Percentiles rank a stretch among this genome's conserved stretches.
phyloP scores from a whole-genome alignment of 495 filamentous ascomycete genomes.

The Trichoderma gamsii region DNA sequence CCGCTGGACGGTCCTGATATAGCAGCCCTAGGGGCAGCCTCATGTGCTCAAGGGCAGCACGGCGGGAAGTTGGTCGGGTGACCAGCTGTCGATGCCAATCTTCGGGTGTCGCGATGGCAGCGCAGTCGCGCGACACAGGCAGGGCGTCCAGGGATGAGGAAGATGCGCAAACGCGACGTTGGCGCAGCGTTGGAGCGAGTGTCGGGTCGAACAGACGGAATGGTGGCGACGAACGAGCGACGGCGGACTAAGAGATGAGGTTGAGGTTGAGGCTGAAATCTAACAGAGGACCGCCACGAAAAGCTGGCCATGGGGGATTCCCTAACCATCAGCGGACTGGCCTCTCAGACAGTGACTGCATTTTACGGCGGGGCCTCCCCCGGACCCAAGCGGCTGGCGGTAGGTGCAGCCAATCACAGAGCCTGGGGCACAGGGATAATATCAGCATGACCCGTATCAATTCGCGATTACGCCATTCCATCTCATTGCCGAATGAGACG shows the following conservation, averaged over 20 bases:
- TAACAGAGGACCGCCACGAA: background rate
- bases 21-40: background rate
- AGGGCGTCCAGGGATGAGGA: background rate
- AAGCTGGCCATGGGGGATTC: background rate
- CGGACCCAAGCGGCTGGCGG: conserved; percentile 1
- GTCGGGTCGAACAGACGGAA: background rate
- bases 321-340: background rate
- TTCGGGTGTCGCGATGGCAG: background rate
- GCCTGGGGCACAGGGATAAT: background rate
- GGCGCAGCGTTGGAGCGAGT: background rate
- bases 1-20: background rate
- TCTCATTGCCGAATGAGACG: background rate
- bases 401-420: background rate
- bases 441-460: background rate
- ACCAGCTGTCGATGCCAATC: conserved; percentile 4
- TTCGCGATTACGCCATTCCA: conserved; percentile 6
- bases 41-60: background rate
- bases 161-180: background rate
- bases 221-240: background rate
- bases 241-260: background rate
- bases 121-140: background rate
- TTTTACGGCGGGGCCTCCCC: conserved; percentile 1
- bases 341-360: background rate
- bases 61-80: conserved; percentile 1
- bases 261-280: background rate